Conservation (phyloP, 2,329 filamentous ascomycete species). For the Dactylellina parvicollis region DNA sequence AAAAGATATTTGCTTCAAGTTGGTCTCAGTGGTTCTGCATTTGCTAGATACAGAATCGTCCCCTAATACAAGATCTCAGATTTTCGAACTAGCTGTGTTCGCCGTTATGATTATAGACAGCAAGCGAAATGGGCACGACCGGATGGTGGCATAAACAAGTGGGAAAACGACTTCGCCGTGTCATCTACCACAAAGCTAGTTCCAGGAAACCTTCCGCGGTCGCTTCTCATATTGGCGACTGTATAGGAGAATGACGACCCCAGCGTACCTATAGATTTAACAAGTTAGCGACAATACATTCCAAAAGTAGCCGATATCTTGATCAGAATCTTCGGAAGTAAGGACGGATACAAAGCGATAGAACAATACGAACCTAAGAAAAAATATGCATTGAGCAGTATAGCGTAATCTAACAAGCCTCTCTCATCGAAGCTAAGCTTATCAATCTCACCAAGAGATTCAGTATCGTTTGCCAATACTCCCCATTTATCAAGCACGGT, state of each 20-base stretch:
- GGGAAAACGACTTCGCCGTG: constrained; percentile 31
- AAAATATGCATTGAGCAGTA: constrained; percentile 39
- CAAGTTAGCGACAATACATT: constrained; percentile 18
- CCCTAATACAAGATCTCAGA: neutral
- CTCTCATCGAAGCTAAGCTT: constrained; percentile 33
- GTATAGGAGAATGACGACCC: constrained; percentile 42
- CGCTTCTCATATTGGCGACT: constrained; percentile 39
- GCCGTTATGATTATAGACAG: constrained; percentile 22
- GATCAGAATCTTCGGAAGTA: constrained; percentile 2
- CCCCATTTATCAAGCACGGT: constrained; percentile 43
- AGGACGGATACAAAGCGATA: constrained; percentile 7
- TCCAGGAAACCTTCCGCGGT: constrained; percentile 31
- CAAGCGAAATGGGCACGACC: constrained; percentile 34
- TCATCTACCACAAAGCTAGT: constrained; percentile 38
- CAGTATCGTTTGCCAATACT: constrained; percentile 28
- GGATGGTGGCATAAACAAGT: constrained; percentile 41
- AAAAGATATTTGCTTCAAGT: no score
- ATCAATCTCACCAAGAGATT: constrained; percentile 21
- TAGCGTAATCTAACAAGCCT: constrained; percentile 35
- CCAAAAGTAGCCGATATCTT: neutral
- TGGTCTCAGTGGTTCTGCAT: no score
- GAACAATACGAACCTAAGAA: constrained; percentile 36
- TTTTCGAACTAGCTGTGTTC: neutral
- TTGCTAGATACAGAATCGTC: no score
- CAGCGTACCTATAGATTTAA: constrained; percentile 24